phyloP scores from a whole-genome alignment of 116 monocot species.

The Papilionanthe hybrid region DNA sequence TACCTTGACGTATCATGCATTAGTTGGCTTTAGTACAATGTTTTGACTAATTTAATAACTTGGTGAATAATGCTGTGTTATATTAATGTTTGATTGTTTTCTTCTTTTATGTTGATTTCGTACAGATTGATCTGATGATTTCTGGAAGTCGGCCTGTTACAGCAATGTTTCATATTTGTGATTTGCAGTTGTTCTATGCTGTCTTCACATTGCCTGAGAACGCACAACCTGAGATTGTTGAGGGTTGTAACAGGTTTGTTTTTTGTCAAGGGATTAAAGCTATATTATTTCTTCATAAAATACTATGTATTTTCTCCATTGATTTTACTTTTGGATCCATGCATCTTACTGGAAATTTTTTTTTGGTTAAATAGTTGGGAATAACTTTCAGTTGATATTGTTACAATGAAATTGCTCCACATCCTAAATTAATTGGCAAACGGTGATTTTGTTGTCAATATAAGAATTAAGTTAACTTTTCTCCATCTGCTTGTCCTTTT shows the following conservation, averaged over 20 bases:
- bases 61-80: not conserved
- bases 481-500: not conserved
- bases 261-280: not conserved
- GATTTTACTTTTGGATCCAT: not conserved
- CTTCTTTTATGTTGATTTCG: not conserved
- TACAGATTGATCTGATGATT: constrained; percentile 90
- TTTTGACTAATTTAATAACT: not conserved
- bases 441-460: not conserved
- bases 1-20: not conserved
- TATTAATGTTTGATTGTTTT: not conserved
- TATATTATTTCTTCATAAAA: not conserved
- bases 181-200: constrained; percentile 64
- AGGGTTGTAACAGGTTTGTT: constrained; percentile 44
- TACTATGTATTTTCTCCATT: not conserved
- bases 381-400: not conserved
- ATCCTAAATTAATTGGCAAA: not conserved
- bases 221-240: constrained; percentile 33
- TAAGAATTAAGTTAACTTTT: not conserved
- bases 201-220: constrained; percentile 79
- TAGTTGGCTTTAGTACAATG: not conserved
- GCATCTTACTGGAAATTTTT: not conserved
- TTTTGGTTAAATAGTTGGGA: not conserved
- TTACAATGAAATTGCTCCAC: not conserved
- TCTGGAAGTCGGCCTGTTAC: constrained; percentile 66
- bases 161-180: constrained; percentile 69